These are phyloP conservation scores for Eruca vesicaria DNA, from an alignment of 441 rosid genomes.

Conservation along the genomic window DNA sequence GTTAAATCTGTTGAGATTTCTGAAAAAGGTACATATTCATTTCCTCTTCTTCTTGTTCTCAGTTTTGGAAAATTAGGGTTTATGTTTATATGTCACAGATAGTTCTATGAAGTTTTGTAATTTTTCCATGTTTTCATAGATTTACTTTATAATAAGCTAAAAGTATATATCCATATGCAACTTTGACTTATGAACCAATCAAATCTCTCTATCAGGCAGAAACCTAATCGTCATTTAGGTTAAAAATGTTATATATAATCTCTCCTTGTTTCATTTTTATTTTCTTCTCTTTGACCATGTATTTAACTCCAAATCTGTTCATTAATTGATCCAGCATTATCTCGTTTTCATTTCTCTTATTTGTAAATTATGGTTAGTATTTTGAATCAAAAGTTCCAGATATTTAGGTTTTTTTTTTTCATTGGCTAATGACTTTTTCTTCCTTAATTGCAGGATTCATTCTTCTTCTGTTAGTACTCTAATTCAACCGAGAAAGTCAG, in stretches of 20 bases:
- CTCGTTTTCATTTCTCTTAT: constrained; percentile 9
- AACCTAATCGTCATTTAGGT: neutral
- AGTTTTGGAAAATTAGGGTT: constrained; percentile 7
- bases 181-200: constrained; percentile 7
- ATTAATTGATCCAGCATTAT: constrained; percentile 19
- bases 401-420: neutral
- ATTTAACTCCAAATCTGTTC: neutral
- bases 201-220: neutral
- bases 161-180: neutral
- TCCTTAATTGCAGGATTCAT: constrained; percentile 3
- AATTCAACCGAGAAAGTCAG: neutral
- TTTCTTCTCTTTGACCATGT: neutral
- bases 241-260: neutral
- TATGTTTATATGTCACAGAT: constrained; percentile 19
- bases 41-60: neutral
- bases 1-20: constrained; percentile 3
- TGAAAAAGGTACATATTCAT: constrained; percentile 10
- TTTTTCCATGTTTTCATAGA: constrained; percentile 26
- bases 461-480: neutral
- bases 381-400: neutral
- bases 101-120: constrained; percentile 22
- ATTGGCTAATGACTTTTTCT: constrained; percentile 4
- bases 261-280: neutral
- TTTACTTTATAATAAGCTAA: neutral
- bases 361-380: constrained; percentile 4